phyloP scores from a whole-genome alignment of 2,329 filamentous ascomycete species.

The Aspergillus floridensis region DNA sequence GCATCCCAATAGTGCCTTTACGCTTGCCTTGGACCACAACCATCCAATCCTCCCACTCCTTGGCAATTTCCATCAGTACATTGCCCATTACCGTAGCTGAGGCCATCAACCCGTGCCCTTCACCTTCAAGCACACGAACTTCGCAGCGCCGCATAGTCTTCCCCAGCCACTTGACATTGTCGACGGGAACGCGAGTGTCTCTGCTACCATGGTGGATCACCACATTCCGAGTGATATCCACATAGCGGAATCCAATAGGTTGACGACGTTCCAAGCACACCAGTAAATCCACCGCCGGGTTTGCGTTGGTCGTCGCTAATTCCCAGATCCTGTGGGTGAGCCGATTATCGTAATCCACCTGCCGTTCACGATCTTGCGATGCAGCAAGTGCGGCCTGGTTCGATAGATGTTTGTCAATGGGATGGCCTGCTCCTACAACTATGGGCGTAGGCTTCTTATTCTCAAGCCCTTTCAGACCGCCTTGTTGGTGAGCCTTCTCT shows the following conservation, averaged over 20 bases:
- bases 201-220: conserved; percentile 92
- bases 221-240: conserved; percentile 86
- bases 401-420: conserved; percentile 8
- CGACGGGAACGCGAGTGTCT: conserved; percentile 87
- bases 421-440: conserved; percentile 16
- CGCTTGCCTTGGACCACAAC: conserved; percentile 52
- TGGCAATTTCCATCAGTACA: conserved; percentile 89
- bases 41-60: conserved; percentile 90
- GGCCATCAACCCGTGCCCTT: conserved; percentile 95
- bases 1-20: conserved; percentile 29
- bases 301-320: conserved; percentile 82
- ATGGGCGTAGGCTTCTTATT: conserved; percentile 17
- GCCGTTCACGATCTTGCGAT: conserved; percentile 37
- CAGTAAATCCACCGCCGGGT: conserved; percentile 88
- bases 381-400: conserved; percentile 16
- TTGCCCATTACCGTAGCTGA: conserved; percentile 89
- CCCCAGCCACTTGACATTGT: conserved; percentile 92
- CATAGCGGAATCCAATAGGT: conserved; percentile 92
- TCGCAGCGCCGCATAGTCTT: conserved; percentile 93
- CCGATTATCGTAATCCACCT: conserved; percentile 68
- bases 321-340: conserved; percentile 95
- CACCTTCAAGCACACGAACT: conserved; percentile 82
- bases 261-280: conserved; percentile 89
- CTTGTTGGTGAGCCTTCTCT: conserved; percentile 20
- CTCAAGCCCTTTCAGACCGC: conserved; percentile 18